Evolutionary conservation across 805 yeast species (phyloP).

Genomic region (Nakazawaea holstii): DNA sequence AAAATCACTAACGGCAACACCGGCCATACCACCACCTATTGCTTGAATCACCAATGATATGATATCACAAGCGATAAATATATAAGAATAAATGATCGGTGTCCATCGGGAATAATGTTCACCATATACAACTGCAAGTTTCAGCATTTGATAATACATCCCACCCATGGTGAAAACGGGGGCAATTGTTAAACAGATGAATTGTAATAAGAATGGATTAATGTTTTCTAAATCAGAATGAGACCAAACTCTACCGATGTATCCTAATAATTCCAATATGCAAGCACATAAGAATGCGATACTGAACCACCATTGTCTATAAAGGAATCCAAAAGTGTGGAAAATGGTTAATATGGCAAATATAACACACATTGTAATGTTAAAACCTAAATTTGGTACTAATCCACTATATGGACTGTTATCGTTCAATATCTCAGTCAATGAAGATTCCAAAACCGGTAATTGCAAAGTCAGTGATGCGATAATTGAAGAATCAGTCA

Average conservation of each 20-base stretch:
- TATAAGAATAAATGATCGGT: constrained; percentile 57
- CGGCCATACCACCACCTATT: constrained; percentile 72
- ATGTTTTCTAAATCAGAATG: constrained; percentile 27
- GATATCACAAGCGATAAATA: constrained; percentile 64
- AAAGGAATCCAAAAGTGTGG: constrained; percentile 41
- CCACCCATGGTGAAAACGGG: constrained; percentile 87
- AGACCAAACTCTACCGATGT: constrained; percentile 51
- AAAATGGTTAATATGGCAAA: constrained; percentile 41
- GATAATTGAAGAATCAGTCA: constrained; percentile 21
- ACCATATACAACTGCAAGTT: constrained; percentile 59
- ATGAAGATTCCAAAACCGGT: constrained; percentile 3
- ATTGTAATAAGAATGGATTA: constrained; percentile 53
- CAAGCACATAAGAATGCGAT: constrained; percentile 49
- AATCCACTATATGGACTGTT: constrained; percentile 22
- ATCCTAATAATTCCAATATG: constrained; percentile 66
- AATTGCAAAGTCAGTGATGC: constrained; percentile 18
- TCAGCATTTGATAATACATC: constrained; percentile 65
- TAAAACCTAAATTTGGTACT: constrained; percentile 52
- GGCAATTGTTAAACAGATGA: constrained; percentile 65
- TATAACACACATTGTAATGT: constrained; percentile 47
- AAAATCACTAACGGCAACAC: constrained; percentile 30
- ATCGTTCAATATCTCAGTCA: background rate
- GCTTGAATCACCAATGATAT: constrained; percentile 64
- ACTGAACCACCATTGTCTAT: constrained; percentile 63
- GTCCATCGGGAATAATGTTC: constrained; percentile 40